Evolutionary conservation across 225 moss, liverwort and hornwort genomes (phyloP).

Genomic region (Polytrichum formosum): DNA sequence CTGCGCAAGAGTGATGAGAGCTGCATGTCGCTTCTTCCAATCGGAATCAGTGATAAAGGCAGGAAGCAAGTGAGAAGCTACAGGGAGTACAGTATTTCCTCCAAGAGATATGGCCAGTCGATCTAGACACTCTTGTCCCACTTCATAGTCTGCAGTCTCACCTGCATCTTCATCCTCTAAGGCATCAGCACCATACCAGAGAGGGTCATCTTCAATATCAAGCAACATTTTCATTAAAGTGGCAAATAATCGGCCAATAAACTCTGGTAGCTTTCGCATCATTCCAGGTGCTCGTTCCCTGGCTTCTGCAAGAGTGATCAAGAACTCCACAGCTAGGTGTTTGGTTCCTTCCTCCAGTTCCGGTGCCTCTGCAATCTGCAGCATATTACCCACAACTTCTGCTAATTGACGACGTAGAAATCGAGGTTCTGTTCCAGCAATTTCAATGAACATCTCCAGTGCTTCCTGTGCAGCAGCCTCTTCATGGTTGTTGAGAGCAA

Average conservation of each 20-base stretch:
- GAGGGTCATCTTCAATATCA: conserved; percentile 85
- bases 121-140: conserved; percentile 95
- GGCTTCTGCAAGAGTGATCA: conserved; percentile 61
- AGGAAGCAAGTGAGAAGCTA: conserved; percentile 86
- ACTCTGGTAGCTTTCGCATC: conserved; percentile 71
- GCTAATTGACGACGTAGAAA: conserved; percentile 57
- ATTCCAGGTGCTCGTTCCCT: conserved; percentile 68
- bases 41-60: conserved; percentile 69
- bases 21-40: conserved; percentile 96
- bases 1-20: conserved; percentile 92
- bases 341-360: conserved; percentile 67
- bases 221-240: conserved; percentile 89
- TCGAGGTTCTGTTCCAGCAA: conserved; percentile 64
- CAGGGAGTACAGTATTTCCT: conserved; percentile 93
- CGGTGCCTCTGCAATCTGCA: conserved; percentile 57
- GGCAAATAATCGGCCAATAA: conserved; percentile 74
- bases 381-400: conserved; percentile 63
- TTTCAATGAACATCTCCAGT: conserved; percentile 67
- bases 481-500: conserved; percentile 80
- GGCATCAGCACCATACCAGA: conserved; percentile 88
- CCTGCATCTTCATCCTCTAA: conserved; percentile 82
- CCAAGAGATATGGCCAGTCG: conserved; percentile 92
- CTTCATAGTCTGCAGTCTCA: conserved; percentile 94
- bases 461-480: conserved; percentile 69
- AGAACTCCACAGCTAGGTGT: conserved; percentile 66